Conservation (phyloP, 345 rosid genomes). For the Cardamine occulta region DNA sequence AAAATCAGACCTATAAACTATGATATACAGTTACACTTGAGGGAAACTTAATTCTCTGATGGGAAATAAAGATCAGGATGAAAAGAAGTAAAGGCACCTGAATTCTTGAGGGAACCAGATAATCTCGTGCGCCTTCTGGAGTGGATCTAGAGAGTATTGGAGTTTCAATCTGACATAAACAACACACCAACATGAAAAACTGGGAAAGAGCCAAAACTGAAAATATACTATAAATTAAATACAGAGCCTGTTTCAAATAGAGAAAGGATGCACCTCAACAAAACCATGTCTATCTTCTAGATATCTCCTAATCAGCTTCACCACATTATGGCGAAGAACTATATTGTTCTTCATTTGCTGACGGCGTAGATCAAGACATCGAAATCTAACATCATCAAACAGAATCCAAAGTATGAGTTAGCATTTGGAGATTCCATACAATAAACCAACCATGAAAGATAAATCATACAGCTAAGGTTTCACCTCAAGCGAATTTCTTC, state of each 20-base stretch:
- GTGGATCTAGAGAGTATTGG: constrained; percentile 95
- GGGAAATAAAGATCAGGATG: constrained; percentile 3
- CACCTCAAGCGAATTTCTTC: constrained; percentile 96
- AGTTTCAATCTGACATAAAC: constrained; percentile 90
- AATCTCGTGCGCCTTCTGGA: constrained; percentile 98
- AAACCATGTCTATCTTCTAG: constrained; percentile 87
- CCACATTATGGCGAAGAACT: constrained; percentile 82
- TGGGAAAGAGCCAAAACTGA: background rate
- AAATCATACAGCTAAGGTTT: constrained; percentile 5
- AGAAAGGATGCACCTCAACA: constrained; percentile 64
- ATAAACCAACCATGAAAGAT: constrained; percentile 22
- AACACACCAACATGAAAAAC: constrained; percentile 51
- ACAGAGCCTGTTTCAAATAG: constrained; percentile 7
- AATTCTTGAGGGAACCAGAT: constrained; percentile 94
- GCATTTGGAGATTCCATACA: constrained; percentile 3
- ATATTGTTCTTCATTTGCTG: constrained; percentile 83
- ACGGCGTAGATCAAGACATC: constrained; percentile 93
- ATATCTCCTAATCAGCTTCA: constrained; percentile 82
- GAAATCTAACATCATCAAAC: constrained; percentile 55
- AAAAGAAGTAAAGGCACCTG: constrained; percentile 60
- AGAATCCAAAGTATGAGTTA: constrained; percentile 22
- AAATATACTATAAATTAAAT: background rate
- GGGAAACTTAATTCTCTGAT: background rate
- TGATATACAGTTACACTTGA: constrained; percentile 32
- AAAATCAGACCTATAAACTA: constrained; percentile 48